These are phyloP conservation scores for Ceratobasidium sp. DNA, from an alignment of 1,284 basidiomycete genomes.

Conservation along the genomic window DNA sequence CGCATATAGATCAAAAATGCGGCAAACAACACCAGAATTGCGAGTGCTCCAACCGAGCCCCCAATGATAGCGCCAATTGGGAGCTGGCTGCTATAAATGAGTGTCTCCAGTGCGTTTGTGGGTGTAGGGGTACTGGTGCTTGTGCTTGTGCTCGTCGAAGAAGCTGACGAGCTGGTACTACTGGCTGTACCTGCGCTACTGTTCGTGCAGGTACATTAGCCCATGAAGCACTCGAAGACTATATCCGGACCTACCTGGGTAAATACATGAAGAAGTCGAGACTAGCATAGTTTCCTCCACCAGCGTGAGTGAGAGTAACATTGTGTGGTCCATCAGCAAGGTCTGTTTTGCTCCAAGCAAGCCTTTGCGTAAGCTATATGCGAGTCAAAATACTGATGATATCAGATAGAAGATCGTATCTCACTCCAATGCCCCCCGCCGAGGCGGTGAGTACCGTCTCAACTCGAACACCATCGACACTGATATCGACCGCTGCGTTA, in stretches of 20 bases:
- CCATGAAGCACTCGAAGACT: neutral
- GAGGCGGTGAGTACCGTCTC: conserved; percentile 1
- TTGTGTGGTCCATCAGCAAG: neutral
- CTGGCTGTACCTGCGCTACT: neutral
- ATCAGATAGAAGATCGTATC: neutral
- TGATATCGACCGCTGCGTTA: neutral
- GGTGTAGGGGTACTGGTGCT: no score
- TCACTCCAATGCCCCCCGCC: neutral
- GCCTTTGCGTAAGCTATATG: neutral
- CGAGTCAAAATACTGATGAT: neutral
- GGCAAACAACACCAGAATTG: neutral
- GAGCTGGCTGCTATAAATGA: neutral
- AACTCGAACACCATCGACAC: conserved; percentile 17
- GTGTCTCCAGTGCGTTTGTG: no score
- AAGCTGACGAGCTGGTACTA: neutral
- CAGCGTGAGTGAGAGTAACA: neutral
- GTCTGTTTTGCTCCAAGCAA: neutral
- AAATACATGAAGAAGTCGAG: conserved; percentile 10
- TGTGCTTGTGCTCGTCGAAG: neutral
- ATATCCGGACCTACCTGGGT: neutral
- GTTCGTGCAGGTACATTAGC: neutral
- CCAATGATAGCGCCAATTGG: conserved; percentile 7
- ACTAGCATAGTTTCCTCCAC: neutral
- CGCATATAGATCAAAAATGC: conserved; percentile 13
- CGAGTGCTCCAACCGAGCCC: neutral